Evolutionary conservation across 805 yeast species (phyloP).

Genomic region (Zygosaccharomyces gambellarensis): DNA sequence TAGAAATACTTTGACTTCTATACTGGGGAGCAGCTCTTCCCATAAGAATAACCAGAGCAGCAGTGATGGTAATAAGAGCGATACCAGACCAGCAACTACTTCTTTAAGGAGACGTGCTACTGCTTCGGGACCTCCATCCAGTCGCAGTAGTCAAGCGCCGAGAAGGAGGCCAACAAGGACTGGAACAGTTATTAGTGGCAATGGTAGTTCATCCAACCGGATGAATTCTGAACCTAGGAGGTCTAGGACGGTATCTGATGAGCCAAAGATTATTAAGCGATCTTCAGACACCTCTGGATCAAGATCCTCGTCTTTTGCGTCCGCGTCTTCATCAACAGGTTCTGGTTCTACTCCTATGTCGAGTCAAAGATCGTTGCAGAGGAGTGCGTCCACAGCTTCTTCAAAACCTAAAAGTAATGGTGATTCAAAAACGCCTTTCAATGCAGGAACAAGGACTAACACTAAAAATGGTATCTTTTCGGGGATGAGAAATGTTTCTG

Average conservation of each 20-base stretch:
- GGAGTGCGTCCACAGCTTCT: background rate
- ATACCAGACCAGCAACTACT: background rate
- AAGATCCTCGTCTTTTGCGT: background rate
- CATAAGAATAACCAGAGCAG: background rate
- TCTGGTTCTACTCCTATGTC: background rate
- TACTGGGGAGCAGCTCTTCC: conserved; percentile 13
- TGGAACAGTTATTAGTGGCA: background rate
- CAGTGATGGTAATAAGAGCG: background rate
- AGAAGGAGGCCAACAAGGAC: background rate
- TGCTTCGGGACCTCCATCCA: background rate
- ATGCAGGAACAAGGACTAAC: background rate
- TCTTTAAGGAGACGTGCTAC: background rate
- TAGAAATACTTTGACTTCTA: conserved; percentile 23
- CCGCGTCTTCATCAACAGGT: background rate
- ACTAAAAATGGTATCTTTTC: background rate
- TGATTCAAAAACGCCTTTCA: background rate
- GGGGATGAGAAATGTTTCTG: background rate
- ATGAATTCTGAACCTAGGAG: background rate
- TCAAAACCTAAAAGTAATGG: background rate
- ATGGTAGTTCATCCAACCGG: background rate
- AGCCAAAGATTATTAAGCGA: background rate
- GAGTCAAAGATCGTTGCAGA: background rate
- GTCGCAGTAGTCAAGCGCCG: background rate
- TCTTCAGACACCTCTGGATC: background rate
- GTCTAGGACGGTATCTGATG: background rate